These are phyloP conservation scores for Leishmania martiniquensis DNA, from an alignment of 208 protist species.

Conservation along the genomic window DNA sequence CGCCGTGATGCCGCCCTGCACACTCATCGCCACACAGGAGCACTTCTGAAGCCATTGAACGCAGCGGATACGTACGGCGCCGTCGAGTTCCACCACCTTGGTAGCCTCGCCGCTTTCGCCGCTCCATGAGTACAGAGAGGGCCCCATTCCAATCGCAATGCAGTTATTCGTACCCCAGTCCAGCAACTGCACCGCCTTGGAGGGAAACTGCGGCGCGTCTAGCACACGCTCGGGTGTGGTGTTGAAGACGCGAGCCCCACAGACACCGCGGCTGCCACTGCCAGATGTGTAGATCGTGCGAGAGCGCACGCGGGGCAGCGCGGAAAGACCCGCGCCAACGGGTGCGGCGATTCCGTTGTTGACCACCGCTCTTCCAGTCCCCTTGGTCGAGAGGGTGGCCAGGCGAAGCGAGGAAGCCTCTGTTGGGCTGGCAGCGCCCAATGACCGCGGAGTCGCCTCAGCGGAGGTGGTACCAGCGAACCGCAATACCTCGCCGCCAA, in stretches of 20 bases:
- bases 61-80: conserved; percentile 42
- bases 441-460: conserved; percentile 9
- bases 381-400: conserved; percentile 20
- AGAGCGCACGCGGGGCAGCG: conserved; percentile 19
- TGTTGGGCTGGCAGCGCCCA: conserved; percentile 13
- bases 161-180: conserved; percentile 88
- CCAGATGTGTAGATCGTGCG: conserved; percentile 30
- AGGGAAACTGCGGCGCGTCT: conserved; percentile 78
- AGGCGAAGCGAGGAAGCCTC: conserved; percentile 11
- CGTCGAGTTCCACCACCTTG: conserved; percentile 67
- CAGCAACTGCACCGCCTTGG: conserved; percentile 60
- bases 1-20: conserved; percentile 57
- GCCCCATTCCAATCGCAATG: conserved; percentile 80
- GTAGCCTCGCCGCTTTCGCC: conserved; percentile 54
- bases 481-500: conserved; percentile 50
- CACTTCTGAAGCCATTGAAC: conserved; percentile 85
- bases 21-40: conserved; percentile 68
- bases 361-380: not conserved
- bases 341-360: conserved; percentile 7
- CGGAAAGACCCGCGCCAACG: conserved; percentile 8
- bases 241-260: conserved; percentile 46
- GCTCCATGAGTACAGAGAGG: conserved; percentile 76
- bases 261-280: conserved; percentile 16
- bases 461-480: conserved; percentile 18
- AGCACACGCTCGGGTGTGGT: conserved; percentile 80